Evolutionary conservation across 345 rosid species (phyloP).

Genomic region (Brassica juncea): DNA sequence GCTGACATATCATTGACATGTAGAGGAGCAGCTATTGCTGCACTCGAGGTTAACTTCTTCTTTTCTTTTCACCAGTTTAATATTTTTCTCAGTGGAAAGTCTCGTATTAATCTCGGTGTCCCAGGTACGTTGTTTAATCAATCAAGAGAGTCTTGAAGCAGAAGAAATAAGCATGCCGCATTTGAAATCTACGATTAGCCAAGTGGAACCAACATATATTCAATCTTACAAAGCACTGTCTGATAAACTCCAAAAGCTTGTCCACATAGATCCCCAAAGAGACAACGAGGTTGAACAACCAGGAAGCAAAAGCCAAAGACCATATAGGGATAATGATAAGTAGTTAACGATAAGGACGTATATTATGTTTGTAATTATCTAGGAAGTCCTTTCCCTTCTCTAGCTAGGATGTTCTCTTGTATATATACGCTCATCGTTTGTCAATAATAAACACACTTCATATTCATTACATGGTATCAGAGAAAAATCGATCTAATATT

Average conservation of each 20-base stretch:
- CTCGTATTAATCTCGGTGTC: neutral
- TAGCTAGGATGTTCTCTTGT: neutral
- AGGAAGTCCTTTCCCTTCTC: neutral
- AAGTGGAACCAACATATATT: slow-evolving; percentile 50
- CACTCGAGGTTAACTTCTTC: slow-evolving; percentile 59
- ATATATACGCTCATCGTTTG: neutral
- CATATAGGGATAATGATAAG: neutral
- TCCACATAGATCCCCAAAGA: slow-evolving; percentile 44
- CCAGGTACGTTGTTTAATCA: slow-evolving; percentile 3
- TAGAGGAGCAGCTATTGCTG: slow-evolving; percentile 78
- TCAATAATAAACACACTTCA: neutral
- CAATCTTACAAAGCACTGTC: slow-evolving; percentile 58
- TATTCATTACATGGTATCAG: neutral
- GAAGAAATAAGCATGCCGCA: slow-evolving; percentile 66
- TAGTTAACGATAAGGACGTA: neutral
- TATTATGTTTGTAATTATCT: neutral
- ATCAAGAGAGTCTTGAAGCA: slow-evolving; percentile 67
- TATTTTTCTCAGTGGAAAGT: neutral
- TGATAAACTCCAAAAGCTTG: slow-evolving; percentile 68
- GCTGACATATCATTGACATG: slow-evolving; percentile 88
- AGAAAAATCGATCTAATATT: no score
- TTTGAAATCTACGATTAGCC: slow-evolving; percentile 55
- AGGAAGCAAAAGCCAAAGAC: slow-evolving; percentile 7
- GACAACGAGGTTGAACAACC: slow-evolving; percentile 24
- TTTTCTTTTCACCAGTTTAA: neutral